A percentile compares a stretch with the other conserved stretches of the same genome.
These are phyloP conservation scores for Nicotiana paniculata DNA, from an alignment of 257 asterid genomes.

Conservation along the genomic window DNA sequence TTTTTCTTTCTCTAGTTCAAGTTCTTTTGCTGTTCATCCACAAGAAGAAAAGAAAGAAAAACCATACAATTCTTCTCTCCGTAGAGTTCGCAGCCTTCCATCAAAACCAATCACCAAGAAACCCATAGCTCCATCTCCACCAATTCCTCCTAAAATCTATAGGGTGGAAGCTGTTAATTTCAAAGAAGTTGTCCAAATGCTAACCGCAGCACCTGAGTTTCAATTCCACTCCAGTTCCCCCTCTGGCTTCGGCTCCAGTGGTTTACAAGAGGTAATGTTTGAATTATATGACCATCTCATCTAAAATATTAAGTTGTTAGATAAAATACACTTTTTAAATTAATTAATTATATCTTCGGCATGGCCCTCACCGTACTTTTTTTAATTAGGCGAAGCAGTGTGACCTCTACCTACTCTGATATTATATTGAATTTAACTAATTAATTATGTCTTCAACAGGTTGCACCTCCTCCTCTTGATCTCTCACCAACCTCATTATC, in stretches of 20 bases:
- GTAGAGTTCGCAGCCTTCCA: conserved; percentile 39
- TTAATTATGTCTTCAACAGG: not conserved
- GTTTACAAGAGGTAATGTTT: conserved; percentile 16
- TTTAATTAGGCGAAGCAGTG: not conserved
- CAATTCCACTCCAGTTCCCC: not conserved
- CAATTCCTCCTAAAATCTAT: conserved; percentile 57
- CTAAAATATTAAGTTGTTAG: not conserved
- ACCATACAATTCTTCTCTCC: conserved; percentile 28
- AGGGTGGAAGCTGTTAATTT: conserved; percentile 50
- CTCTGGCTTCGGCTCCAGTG: not conserved
- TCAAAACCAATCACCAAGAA: conserved; percentile 34
- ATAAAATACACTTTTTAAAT: not conserved
- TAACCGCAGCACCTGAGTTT: conserved; percentile 41
- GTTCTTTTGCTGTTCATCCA: not conserved
- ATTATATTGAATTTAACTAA: not conserved
- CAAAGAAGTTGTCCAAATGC: conserved; percentile 63
- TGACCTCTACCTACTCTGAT: too few relatives aligned
- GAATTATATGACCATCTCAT: not conserved
- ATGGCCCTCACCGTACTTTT: not conserved
- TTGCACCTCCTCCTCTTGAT: conserved; percentile 56
- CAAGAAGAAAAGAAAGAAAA: conserved; percentile 14
- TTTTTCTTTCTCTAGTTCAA: conserved; percentile 18
- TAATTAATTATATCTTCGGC: not conserved
- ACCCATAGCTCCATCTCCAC: conserved; percentile 60
- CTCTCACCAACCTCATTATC: conserved; percentile 19